Evolutionary conservation across 164 flowering plant genomes (phyloP), one percentile per base, ranked within the genome.

Genomic region (Litsea cubeba): DNA sequence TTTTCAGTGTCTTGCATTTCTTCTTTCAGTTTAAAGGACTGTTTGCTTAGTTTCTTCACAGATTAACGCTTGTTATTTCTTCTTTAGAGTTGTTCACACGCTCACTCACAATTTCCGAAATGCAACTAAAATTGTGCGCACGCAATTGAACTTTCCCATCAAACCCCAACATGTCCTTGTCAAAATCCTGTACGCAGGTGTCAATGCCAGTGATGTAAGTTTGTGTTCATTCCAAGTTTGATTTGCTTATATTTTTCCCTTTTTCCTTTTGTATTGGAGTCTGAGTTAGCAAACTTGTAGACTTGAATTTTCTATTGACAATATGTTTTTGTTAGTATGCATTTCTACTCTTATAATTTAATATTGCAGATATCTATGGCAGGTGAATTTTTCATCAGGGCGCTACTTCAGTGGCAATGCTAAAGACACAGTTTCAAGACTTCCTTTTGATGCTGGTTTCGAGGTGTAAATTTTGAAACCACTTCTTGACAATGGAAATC

Each of bases 191-290:
- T 90, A 89, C 86, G 98, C 99, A 64, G 99, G 99, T 30, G 99
- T 95, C 62, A 95, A 95, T 82, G 99, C 98, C 40, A 93, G 98
- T 83, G 99, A 95, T 87, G 98, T 95, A 88, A 93, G 99, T 88
- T 77, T 67, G 32, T 62, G 18, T 3, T 11, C 71, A 77, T 65
- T 57, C 60, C 35, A 18, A 25, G 3, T 60, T 49, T 75, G 40
- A 35, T 51, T 58, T 10, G 24, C 71, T 65, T 14, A 50, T 18
- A 46, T 23, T 60, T 74, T 68, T 40, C 11, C 11, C 3, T 75
- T 65, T 50, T 51, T 23, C 17, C 35, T 60, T 8, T 24, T 14
- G 15, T 51, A 68, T 46, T 18, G 17, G 71, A 40, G 12, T 40
- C 28, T 23, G 26, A 68, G 11, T 20, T 18, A 11, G 28, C 49